A percentile compares a stretch with the other conserved stretches of the same genome.
phyloP scores from a whole-genome alignment of 2,329 filamentous ascomycete genomes.

The Immersiporthe knoxdaviesiana region DNA sequence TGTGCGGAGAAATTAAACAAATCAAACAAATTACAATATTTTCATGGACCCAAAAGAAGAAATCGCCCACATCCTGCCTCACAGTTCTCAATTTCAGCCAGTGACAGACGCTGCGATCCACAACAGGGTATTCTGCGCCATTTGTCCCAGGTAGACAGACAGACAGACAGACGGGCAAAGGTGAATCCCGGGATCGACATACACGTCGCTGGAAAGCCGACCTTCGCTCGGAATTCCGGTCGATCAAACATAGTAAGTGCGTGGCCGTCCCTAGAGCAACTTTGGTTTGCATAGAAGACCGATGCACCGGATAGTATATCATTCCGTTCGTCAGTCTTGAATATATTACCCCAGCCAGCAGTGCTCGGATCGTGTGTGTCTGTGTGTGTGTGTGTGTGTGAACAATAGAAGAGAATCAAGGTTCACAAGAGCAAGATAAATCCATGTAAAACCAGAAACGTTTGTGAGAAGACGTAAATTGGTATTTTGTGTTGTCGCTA shows the following conservation, averaged over 20 bases:
- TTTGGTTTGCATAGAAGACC: neutral
- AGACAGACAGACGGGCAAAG: neutral
- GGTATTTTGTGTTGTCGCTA: conserved; percentile 12
- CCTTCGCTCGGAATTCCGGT: neutral
- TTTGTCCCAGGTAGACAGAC: neutral
- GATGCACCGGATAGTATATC: neutral
- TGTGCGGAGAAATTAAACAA: neutral
- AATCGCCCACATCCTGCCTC: too few relatives aligned
- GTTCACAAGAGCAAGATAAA: neutral
- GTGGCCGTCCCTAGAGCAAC: neutral
- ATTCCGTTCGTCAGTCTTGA: neutral
- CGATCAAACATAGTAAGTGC: neutral
- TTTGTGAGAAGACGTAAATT: neutral
- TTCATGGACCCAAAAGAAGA: neutral
- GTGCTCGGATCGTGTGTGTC: neutral
- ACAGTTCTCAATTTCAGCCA: neutral
- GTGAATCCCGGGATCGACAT: neutral
- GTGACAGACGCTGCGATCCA: neutral
- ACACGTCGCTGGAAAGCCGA: neutral
- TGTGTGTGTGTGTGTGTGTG: neutral
- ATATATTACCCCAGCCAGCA: neutral
- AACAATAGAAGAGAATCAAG: neutral
- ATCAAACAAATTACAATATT: neutral
- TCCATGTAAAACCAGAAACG: neutral
- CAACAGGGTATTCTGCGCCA: neutral